Evolutionary conservation across 306 rosid genomes (phyloP).

Genomic region (Trifolium subterraneum): DNA sequence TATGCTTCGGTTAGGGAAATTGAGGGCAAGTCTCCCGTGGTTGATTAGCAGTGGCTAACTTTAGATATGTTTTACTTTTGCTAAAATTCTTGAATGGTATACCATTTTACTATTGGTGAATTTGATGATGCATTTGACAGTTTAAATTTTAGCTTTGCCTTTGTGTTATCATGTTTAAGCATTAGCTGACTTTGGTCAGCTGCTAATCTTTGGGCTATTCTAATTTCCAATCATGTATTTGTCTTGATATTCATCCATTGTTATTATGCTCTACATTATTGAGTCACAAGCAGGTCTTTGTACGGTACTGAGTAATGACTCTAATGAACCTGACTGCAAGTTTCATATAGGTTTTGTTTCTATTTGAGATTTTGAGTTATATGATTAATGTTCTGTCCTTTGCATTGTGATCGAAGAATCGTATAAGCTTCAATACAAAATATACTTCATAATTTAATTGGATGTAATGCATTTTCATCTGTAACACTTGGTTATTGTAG

Average conservation of each 20-base stretch:
- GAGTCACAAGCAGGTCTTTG: neutral
- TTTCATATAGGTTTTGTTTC: constrained; percentile 15
- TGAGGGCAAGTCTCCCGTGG: no score
- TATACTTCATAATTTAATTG: constrained; percentile 29
- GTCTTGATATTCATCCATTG: constrained; percentile 14
- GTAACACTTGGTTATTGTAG: constrained; percentile 18
- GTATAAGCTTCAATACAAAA: neutral
- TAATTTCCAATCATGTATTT: neutral
- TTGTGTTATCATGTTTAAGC: neutral
- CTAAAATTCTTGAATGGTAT: constrained; percentile 82
- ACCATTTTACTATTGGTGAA: neutral
- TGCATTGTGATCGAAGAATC: constrained; percentile 8
- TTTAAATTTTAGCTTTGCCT: constrained; percentile 14
- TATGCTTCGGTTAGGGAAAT: no score
- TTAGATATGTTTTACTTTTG: no score
- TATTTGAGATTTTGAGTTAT: constrained; percentile 14
- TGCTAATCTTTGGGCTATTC: constrained; percentile 20
- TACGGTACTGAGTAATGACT: neutral
- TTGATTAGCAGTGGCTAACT: no score
- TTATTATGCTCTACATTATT: constrained; percentile 2
- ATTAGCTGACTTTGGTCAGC: constrained; percentile 17
- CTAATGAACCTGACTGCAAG: constrained; percentile 11
- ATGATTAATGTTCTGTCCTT: constrained; percentile 3
- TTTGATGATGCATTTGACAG: constrained; percentile 12
- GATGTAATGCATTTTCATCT: constrained; percentile 17